phyloP scores from a whole-genome alignment of 2,329 filamentous ascomycete genomes.

The Didymella exigua region DNA sequence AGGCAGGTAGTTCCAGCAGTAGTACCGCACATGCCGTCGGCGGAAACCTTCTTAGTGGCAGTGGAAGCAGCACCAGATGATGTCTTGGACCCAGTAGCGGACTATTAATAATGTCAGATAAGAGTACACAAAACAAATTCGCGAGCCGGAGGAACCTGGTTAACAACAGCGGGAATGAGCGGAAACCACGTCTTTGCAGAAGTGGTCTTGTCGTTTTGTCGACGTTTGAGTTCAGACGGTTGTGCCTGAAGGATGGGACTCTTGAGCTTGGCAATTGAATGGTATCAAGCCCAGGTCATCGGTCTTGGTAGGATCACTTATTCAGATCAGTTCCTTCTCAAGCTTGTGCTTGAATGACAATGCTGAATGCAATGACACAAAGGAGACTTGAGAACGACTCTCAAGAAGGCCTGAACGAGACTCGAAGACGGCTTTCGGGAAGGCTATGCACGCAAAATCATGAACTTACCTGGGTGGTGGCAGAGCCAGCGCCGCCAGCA shows the following conservation, averaged over 20 bases:
- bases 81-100: slow-evolving; percentile 20
- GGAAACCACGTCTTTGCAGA: slow-evolving; percentile 7
- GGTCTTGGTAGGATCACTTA: slow-evolving; percentile 13
- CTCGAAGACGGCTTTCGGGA: slow-evolving; percentile 11
- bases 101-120: slow-evolving; percentile 9
- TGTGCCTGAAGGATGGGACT: slow-evolving; percentile 11
- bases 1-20: slow-evolving; percentile 50
- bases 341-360: slow-evolving; percentile 21
- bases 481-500: slow-evolving; percentile 35
- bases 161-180: slow-evolving; percentile 3
- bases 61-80: slow-evolving; percentile 21
- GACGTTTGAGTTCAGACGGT: slow-evolving; percentile 12
- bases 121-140: neutral
- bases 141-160: slow-evolving; percentile 10
- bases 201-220: slow-evolving; percentile 5
- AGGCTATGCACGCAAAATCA: slow-evolving; percentile 8
- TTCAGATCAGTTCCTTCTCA: slow-evolving; percentile 14
- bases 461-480: slow-evolving; percentile 18
- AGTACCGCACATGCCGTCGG: slow-evolving; percentile 52
- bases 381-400: slow-evolving; percentile 12
- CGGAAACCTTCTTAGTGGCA: slow-evolving; percentile 40
- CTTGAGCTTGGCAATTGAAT: slow-evolving; percentile 2
- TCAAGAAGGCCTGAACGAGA: slow-evolving; percentile 11
- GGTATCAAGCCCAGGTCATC: slow-evolving; percentile 11
- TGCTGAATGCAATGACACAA: slow-evolving; percentile 17